These are phyloP conservation scores for Russula lepida DNA, from an alignment of 768 basidiomycete genomes.

Conservation along the genomic window DNA sequence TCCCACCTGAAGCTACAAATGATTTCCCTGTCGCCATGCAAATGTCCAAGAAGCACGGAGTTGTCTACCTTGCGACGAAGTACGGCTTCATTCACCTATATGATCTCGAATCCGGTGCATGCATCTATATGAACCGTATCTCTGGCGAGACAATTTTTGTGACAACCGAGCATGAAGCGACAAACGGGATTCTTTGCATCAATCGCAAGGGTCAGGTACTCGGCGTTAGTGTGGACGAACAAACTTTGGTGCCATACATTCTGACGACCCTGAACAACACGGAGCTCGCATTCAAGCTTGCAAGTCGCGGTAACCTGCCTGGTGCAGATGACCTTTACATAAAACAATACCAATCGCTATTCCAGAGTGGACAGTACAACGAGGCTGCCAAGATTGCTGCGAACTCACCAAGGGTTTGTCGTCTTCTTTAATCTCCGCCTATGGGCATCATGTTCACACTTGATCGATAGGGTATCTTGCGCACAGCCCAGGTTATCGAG, in stretches of 20 bases:
- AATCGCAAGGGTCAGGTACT: constrained; percentile 99
- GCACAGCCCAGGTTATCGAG: constrained; percentile 92
- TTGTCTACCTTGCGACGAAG: constrained; percentile 96
- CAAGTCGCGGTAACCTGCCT: constrained; percentile 90
- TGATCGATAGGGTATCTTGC: constrained; percentile 69
- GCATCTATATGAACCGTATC: constrained; percentile 99
- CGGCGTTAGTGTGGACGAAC: constrained; percentile 93
- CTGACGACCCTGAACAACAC: constrained; percentile 91
- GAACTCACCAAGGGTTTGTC: constrained; percentile 79
- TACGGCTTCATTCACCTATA: constrained; percentile 99
- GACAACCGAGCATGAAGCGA: constrained; percentile 90
- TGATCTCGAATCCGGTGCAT: constrained; percentile 93
- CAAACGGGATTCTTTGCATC: constrained; percentile 95
- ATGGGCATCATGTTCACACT: constrained; percentile 5
- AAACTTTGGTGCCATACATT: constrained; percentile 93
- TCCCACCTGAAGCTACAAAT: constrained; percentile 95
- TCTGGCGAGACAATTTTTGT: constrained; percentile 99
- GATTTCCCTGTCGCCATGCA: constrained; percentile 99
- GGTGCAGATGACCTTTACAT: constrained; percentile 97
- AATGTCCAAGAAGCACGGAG: constrained; percentile 93
- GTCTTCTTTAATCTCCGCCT: not conserved
- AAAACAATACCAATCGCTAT: constrained; percentile 87
- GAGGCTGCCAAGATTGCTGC: constrained; percentile 98
- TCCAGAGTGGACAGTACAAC: constrained; percentile 78
- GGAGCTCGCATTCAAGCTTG: constrained; percentile 95